Conservation (phyloP, 768 basidiomycete species). For the Pleurotus salmoneostramineus region DNA sequence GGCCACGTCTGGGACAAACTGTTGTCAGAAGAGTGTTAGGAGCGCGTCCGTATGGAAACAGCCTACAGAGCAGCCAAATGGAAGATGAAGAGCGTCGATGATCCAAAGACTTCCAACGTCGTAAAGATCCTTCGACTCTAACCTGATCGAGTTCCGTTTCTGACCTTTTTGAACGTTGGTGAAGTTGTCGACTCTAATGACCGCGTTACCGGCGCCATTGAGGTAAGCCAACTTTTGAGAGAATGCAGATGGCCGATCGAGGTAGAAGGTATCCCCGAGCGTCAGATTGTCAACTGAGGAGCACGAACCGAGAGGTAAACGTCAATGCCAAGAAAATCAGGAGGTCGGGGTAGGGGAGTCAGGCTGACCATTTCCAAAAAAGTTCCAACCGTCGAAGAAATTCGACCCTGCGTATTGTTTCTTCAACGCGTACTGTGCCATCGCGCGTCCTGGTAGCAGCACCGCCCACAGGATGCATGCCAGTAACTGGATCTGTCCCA, state of each 20-base stretch:
- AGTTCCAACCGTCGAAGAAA: constrained; percentile 51
- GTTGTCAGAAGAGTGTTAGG: background rate
- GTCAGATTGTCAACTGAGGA: background rate
- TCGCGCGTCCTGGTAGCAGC: background rate
- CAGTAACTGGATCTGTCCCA: background rate
- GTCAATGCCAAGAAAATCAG: constrained; percentile 15
- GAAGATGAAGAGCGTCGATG: constrained; percentile 9
- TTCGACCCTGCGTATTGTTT: constrained; percentile 36
- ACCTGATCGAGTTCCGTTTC: constrained; percentile 62
- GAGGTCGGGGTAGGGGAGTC: constrained; percentile 32
- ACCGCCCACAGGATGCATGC: background rate
- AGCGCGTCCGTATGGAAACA: background rate
- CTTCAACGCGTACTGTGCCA: constrained; percentile 28
- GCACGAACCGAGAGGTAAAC: background rate
- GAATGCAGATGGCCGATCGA: constrained; percentile 34
- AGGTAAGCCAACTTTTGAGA: constrained; percentile 46
- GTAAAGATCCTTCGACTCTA: constrained; percentile 45
- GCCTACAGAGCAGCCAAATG: constrained; percentile 8
- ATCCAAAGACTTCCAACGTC: constrained; percentile 8
- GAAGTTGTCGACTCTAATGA: constrained; percentile 72
- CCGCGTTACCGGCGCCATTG: constrained; percentile 52
- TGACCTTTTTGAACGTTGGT: constrained; percentile 39
- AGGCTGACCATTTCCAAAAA: constrained; percentile 30
- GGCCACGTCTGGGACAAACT: constrained; percentile 10
- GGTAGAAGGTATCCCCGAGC: constrained; percentile 46